phyloP scores from a whole-genome alignment of 345 rosid genomes.

The Bruguiera sexangula region DNA sequence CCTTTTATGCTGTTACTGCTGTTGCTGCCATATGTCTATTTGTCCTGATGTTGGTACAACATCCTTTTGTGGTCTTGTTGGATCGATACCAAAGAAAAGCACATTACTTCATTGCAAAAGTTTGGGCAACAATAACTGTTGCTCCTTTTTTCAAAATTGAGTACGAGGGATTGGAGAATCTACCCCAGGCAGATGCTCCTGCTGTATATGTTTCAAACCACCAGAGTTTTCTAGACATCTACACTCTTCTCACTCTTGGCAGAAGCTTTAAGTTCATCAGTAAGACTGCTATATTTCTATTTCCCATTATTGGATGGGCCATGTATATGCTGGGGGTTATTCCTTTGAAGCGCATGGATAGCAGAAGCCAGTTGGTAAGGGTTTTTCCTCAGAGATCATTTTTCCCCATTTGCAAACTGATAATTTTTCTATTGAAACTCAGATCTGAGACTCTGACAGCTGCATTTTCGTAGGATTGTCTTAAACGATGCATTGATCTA shows the following conservation, averaged over 20 bases:
- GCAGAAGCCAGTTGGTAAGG: slow-evolving; percentile 82
- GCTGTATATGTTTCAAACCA: slow-evolving; percentile 93
- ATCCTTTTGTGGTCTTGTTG: slow-evolving; percentile 71
- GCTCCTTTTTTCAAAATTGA: slow-evolving; percentile 54
- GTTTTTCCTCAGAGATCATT: background rate
- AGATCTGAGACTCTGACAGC: slow-evolving; percentile 18
- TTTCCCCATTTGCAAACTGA: background rate
- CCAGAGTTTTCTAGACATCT: slow-evolving; percentile 90
- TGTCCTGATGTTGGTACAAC: slow-evolving; percentile 60
- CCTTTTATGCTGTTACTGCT: slow-evolving; percentile 64
- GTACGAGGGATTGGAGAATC: slow-evolving; percentile 74
- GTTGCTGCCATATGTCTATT: slow-evolving; percentile 57
- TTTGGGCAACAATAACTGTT: slow-evolving; percentile 64
- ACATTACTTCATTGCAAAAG: slow-evolving; percentile 65
- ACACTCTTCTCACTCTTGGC: slow-evolving; percentile 76
- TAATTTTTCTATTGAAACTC: background rate
- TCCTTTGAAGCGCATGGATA: slow-evolving; percentile 89
- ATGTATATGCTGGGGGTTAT: slow-evolving; percentile 80
- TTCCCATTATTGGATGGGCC: slow-evolving; percentile 89
- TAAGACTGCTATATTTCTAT: slow-evolving; percentile 73
- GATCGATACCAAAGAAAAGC: slow-evolving; percentile 69
- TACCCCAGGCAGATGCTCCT: slow-evolving; percentile 66
- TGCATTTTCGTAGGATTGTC: slow-evolving; percentile 57
- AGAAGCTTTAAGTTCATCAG: slow-evolving; percentile 86
- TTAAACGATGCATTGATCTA: slow-evolving; percentile 76